Percentiles rank a stretch among this genome's conserved stretches.
Conservation (phyloP, 495 filamentous ascomycete species). For the Lindgomyces ingoldianus region DNA sequence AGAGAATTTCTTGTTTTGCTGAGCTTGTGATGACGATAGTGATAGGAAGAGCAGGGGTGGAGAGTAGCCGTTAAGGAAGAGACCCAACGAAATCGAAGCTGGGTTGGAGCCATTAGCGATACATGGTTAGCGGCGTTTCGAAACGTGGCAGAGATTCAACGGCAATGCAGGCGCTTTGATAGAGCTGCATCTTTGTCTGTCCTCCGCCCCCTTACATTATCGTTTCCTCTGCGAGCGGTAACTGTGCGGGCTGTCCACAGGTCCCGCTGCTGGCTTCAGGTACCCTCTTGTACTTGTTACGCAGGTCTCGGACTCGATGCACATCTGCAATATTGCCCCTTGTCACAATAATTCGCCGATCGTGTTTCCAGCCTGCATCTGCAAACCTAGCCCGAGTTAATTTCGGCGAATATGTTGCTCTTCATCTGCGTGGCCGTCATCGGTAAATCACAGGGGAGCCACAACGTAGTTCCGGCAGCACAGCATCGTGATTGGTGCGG, state of each 20-base stretch:
- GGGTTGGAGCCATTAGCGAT: not conserved
- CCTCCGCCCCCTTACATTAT: not conserved
- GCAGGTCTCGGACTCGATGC: not conserved
- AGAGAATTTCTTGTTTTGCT: not conserved
- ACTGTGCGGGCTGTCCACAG: not conserved
- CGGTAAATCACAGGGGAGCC: not conserved
- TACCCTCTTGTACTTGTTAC: not conserved
- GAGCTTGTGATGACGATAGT: not conserved
- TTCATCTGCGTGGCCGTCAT: not conserved
- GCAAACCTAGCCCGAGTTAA: not conserved
- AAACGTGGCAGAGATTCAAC: constrained; percentile 13
- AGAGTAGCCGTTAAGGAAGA: not conserved
- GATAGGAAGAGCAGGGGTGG: not conserved
- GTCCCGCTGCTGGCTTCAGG: not conserved
- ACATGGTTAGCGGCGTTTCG: not conserved
- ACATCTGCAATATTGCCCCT: not conserved
- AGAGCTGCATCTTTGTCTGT: not conserved
- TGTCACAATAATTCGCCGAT: not conserved
- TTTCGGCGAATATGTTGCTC: constrained; percentile 10
- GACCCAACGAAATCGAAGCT: not conserved
- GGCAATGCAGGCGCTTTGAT: not conserved
- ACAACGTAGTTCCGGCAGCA: not conserved
- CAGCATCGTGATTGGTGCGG: not conserved
- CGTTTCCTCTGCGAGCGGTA: not conserved
- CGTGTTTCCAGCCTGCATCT: not conserved